These are phyloP conservation scores for Mariannaea sp. DNA, from an alignment of 2,329 filamentous ascomycete genomes.

Conservation along the genomic window DNA sequence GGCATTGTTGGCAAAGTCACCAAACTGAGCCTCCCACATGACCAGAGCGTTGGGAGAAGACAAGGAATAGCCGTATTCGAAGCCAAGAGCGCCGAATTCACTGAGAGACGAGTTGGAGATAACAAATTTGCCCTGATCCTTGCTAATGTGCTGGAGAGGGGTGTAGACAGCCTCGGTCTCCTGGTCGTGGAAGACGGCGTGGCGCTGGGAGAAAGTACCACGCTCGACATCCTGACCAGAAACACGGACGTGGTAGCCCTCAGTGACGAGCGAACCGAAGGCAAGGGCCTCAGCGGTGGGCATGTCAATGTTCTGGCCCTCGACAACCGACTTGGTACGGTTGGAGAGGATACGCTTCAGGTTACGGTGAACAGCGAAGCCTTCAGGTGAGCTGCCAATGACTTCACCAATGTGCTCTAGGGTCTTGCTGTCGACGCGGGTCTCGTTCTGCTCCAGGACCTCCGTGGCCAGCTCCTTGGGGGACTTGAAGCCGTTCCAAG, in stretches of 20 bases:
- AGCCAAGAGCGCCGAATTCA: conserved; percentile 77
- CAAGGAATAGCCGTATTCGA: conserved; percentile 98
- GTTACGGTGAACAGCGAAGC: conserved; percentile 90
- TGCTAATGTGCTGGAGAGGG: conserved; percentile 83
- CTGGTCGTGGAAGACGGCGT: conserved; percentile 97
- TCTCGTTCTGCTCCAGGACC: conserved; percentile 88
- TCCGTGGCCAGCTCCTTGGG: conserved; percentile 96
- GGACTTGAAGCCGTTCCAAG: conserved; percentile 99
- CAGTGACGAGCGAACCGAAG: conserved; percentile 86
- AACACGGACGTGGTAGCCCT: conserved; percentile 96
- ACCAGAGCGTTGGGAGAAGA: conserved; percentile 96
- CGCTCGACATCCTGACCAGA: conserved; percentile 99
- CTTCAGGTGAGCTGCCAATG: conserved; percentile 79
- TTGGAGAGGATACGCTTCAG: conserved; percentile 92
- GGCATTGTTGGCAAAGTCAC: conserved; percentile 99
- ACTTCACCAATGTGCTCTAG: conserved; percentile 82
- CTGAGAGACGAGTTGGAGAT: conserved; percentile 93
- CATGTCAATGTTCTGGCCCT: conserved; percentile 97
- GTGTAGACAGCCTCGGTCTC: conserved; percentile 92
- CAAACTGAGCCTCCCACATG: conserved; percentile 99
- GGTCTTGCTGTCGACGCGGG: conserved; percentile 73
- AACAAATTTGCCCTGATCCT: conserved; percentile 93
- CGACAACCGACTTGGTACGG: conserved; percentile 87
- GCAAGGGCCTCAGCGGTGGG: conserved; percentile 94
- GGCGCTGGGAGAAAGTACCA: conserved; percentile 98